phyloP scores from a whole-genome alignment of 1,284 basidiomycete species.

The Boletus semigastroideus region DNA sequence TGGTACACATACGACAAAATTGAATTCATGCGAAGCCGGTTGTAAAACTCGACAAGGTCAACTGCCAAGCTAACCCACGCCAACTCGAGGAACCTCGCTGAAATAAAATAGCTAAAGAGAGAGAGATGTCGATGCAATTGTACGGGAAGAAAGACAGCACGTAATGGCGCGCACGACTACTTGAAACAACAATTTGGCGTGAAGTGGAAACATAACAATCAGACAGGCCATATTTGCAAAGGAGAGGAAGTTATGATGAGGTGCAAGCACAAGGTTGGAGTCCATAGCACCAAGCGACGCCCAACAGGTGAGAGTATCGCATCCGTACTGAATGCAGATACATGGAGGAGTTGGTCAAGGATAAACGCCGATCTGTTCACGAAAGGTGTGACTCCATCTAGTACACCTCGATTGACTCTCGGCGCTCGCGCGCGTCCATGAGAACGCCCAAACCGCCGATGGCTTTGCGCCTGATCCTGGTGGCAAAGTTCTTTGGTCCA shows the following conservation, averaged over 20 bases:
- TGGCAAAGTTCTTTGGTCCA: conserved; percentile 87
- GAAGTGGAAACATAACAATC: conserved; percentile 24
- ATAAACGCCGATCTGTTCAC: conserved; percentile 4
- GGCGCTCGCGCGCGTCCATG: conserved; percentile 71
- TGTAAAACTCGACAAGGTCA: conserved; percentile 32
- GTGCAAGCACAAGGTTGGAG: conserved; percentile 31
- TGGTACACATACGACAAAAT: conserved; percentile 6
- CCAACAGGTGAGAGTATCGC: conserved; percentile 7
- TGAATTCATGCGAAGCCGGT: conserved; percentile 10
- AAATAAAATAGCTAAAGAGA: conserved; percentile 23
- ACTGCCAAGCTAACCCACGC: conserved; percentile 33
- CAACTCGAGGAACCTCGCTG: conserved; percentile 6
- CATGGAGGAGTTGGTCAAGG: conserved; percentile 17
- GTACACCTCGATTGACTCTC: conserved; percentile 59
- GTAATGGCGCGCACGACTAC: conserved; percentile 31
- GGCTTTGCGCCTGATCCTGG: conserved; percentile 74
- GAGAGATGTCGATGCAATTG: conserved; percentile 15
- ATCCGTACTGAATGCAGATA: conserved; percentile 24
- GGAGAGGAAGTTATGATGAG: conserved; percentile 21
- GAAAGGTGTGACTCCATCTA: conserved; percentile 36
- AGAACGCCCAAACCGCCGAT: conserved; percentile 74
- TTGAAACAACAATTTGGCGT: conserved; percentile 30
- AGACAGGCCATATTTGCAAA: conserved; percentile 29
- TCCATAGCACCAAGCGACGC: conserved; percentile 23
- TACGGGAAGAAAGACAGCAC: conserved; percentile 17